Percentiles rank a stretch among this genome's conserved stretches.
These are phyloP conservation scores for Penicillium brasilianum DNA, from an alignment of 2,329 filamentous ascomycete species.

Conservation along the genomic window DNA sequence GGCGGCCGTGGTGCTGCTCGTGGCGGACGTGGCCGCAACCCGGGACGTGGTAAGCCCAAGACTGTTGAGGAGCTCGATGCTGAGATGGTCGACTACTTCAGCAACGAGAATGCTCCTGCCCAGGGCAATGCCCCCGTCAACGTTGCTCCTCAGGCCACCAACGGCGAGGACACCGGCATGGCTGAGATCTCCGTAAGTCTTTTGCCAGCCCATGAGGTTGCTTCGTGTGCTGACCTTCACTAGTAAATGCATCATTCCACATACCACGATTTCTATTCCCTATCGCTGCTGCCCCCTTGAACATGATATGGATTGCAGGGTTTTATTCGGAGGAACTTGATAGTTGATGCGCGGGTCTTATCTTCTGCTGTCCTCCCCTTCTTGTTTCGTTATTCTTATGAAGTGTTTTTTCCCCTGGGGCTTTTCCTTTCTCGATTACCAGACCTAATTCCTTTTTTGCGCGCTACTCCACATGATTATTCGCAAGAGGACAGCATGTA, in stretches of 20 bases:
- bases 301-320: constrained; percentile 9
- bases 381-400: constrained; percentile 7
- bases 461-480: constrained; percentile 18
- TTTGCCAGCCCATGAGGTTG: neutral
- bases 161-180: constrained; percentile 59
- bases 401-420: constrained; percentile 16
- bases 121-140: constrained; percentile 52
- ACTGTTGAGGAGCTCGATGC: constrained; percentile 93
- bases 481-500: constrained; percentile 27
- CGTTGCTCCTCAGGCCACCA: constrained; percentile 56
- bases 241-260: constrained; percentile 13
- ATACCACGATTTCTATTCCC: constrained; percentile 1
- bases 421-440: constrained; percentile 16
- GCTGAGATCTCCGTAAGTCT: constrained; percentile 60
- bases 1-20: constrained; percentile 51
- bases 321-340: constrained; percentile 20
- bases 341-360: constrained; percentile 35
- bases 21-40: constrained; percentile 60
- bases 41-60: constrained; percentile 76
- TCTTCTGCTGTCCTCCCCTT: constrained; percentile 27
- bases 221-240: neutral
- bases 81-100: constrained; percentile 96
- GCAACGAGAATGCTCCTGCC: constrained; percentile 48
- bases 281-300: constrained; percentile 10
- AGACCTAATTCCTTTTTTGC: constrained; percentile 22